Evolutionary conservation across 2,329 filamentous ascomycete species (phyloP), one percentile per base, ranked within the genome.

Genomic region (Calonectria pauciramosa): DNA sequence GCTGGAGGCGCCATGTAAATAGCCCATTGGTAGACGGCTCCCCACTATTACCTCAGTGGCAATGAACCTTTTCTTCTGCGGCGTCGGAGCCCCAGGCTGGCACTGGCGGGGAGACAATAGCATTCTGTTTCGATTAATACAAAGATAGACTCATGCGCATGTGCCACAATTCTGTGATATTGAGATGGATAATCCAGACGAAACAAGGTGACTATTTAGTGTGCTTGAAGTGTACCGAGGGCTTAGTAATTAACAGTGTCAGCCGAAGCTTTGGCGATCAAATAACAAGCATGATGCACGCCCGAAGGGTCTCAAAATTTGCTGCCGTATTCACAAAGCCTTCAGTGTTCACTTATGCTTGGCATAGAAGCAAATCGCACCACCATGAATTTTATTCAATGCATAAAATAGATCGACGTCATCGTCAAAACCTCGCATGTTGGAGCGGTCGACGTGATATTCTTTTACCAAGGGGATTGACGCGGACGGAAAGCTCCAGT

Each of bases 31-130:
- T 41, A 38, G 34, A 41, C 23, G 56, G 56, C 36, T 8, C 56
- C 13, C 56, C 56, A 20, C 14, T 63, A 38, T 63, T 63, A 26
- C 23, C 23, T 18, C 30, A 14, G 13, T 38, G 13, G n/a, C 13
- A 6, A 26, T 16, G 14, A 13, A 11, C 28, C 23, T 5, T 41
- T 26, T 18, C 38, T 63, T 41, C n/a, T 20, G 56, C 38, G 36
- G 56, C 56, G 23, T 60, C 26, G 56, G 56, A 63, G 56, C 20
- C n/a, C 56, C 56, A 63, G 56, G 56, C 56, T 63, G 56, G 56
- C 36, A 63, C 56, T 63, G 56, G 56, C 10, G n/a, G 16, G 41
- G 52, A 32, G 32, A 26, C 56, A 41, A 41, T 38, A 36, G 26
- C 56, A 38, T 10, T 41, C 34, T 63, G 9, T 28, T 41, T 63